phyloP scores from a whole-genome alignment of 2,329 filamentous ascomycete species.

The Hysterium pulicare region DNA sequence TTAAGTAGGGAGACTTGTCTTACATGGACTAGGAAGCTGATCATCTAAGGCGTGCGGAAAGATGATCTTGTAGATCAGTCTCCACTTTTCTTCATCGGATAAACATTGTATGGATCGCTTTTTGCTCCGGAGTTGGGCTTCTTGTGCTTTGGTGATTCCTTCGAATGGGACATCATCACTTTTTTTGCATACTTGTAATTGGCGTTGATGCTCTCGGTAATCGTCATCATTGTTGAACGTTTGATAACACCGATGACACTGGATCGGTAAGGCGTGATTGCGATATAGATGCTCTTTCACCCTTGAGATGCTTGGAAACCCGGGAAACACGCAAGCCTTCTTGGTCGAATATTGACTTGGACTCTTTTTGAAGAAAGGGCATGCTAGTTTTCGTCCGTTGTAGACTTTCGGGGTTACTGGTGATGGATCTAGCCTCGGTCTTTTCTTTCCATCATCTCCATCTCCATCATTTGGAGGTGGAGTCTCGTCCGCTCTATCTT shows the following conservation, averaged over 20 bases:
- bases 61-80: conserved; percentile 5
- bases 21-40: background rate
- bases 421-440: background rate
- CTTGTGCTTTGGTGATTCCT: conserved; percentile 5
- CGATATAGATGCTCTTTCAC: conserved; percentile 9
- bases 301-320: conserved; percentile 1
- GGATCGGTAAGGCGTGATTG: conserved; percentile 3
- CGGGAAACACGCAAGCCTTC: conserved; percentile 3
- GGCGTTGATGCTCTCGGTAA: background rate
- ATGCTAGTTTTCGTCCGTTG: background rate
- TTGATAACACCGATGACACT: conserved; percentile 5
- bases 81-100: conserved; percentile 7
- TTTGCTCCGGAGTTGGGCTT: background rate
- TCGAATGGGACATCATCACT: background rate
- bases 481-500: background rate
- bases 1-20: no score
- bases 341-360: background rate
- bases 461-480: background rate
- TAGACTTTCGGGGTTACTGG: background rate
- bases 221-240: background rate
- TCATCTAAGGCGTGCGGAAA: conserved; percentile 4
- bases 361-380: background rate
- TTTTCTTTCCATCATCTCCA: background rate
- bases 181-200: conserved; percentile 1
- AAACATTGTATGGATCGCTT: background rate